A percentile compares a stretch with the other conserved stretches of the same genome.
Conservation (phyloP, 257 asterid genomes). For the Misopates orontium region DNA sequence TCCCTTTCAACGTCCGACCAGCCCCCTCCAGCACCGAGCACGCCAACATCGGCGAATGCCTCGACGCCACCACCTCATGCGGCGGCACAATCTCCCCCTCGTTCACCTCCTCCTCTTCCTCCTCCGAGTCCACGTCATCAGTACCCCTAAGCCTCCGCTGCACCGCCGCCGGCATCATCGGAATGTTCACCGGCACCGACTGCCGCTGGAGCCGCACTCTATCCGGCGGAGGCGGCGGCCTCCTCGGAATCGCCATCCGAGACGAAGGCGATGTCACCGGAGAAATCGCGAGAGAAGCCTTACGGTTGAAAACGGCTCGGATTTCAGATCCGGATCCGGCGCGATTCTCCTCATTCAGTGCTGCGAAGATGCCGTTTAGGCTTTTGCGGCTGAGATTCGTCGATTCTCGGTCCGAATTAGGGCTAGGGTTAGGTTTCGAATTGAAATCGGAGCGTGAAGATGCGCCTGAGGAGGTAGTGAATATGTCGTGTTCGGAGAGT, state of each 20-base stretch:
- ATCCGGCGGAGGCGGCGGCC: constrained; percentile 44
- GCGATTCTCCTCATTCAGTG: constrained; percentile 30
- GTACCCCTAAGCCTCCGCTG: constrained; percentile 40
- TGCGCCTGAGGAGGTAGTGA: constrained; percentile 37
- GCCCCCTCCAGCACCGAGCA: constrained; percentile 73
- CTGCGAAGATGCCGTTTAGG: constrained; percentile 55
- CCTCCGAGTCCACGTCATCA: constrained; percentile 40
- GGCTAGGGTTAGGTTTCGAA: constrained; percentile 19
- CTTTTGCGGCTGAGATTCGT: too few relatives aligned
- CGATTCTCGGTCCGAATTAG: constrained; percentile 1
- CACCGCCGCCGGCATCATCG: constrained; percentile 39
- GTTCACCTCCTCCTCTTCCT: constrained; percentile 31
- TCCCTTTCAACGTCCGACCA: constrained; percentile 79
- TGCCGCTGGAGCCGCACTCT: constrained; percentile 36
- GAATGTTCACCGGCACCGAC: constrained; percentile 75
- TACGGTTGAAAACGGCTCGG: constrained; percentile 61
- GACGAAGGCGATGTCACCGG: constrained; percentile 37
- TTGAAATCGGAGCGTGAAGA: constrained; percentile 32
- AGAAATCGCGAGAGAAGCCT: constrained; percentile 47
- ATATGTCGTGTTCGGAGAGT: constrained; percentile 64
- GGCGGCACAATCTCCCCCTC: constrained; percentile 51
- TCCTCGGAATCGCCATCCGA: constrained; percentile 47
- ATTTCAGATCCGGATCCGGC: constrained; percentile 41
- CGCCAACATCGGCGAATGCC: constrained; percentile 46
- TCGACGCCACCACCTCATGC: constrained; percentile 59